A percentile compares a stretch with the other conserved stretches of the same genome.
These are phyloP conservation scores for Cupressus sempervirens DNA, from an alignment of 75 land plant genomes.

Conservation along the genomic window DNA sequence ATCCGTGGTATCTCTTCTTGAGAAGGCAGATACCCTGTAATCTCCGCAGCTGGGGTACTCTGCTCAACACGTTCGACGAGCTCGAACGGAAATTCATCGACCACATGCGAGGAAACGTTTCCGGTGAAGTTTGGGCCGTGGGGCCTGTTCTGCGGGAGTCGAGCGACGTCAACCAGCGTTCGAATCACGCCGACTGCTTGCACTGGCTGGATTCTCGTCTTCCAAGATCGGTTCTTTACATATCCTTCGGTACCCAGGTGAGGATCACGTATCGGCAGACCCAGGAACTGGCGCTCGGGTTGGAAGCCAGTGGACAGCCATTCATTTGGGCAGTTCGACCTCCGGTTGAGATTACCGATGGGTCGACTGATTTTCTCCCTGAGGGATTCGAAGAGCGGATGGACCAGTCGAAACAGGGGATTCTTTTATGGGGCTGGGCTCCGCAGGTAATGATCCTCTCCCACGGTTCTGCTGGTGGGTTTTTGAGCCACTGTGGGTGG, in stretches of 20 bases:
- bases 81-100: neutral
- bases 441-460: slow-evolving; percentile 26
- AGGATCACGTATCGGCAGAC: slow-evolving; percentile 11
- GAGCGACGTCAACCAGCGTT: no score
- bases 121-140: neutral
- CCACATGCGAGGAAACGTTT: neutral
- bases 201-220: slow-evolving; percentile 18
- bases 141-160: neutral
- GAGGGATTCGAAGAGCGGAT: slow-evolving; percentile 14
- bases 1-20: neutral
- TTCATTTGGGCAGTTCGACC: slow-evolving; percentile 10
- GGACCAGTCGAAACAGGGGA: slow-evolving; percentile 9
- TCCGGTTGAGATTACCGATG: neutral
- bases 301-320: neutral
- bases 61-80: neutral
- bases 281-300: slow-evolving; percentile 15
- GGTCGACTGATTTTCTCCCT: slow-evolving; percentile 3
- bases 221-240: slow-evolving; percentile 19
- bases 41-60: neutral
- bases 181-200: neutral
- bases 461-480: slow-evolving; percentile 21
- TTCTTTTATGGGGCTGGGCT: slow-evolving; percentile 22
- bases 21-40: neutral
- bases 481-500: slow-evolving; percentile 36
- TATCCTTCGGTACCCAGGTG: slow-evolving; percentile 30